These are phyloP conservation scores for Apophysomyces variabilis DNA, from an alignment of 371 early-diverging fungal species.

Conservation along the genomic window DNA sequence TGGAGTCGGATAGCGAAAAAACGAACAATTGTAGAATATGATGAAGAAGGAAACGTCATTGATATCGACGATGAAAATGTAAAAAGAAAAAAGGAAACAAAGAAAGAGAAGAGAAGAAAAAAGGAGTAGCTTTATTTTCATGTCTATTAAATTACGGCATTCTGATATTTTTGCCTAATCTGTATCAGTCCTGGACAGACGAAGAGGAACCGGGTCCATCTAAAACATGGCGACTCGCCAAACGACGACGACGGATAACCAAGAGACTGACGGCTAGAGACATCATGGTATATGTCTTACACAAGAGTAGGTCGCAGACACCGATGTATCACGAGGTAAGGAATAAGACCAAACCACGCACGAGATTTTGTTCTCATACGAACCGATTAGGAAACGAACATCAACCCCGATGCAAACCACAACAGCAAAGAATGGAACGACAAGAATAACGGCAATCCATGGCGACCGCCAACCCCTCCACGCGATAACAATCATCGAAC, in stretches of 20 bases:
- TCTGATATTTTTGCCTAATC: background rate
- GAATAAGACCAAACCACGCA: no score
- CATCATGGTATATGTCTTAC: constrained; percentile 2
- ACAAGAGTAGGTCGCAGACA: background rate
- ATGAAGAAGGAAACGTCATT: background rate
- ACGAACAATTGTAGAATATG: constrained; percentile 1
- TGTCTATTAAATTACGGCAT: background rate
- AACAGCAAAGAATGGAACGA: background rate
- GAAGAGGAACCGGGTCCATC: background rate
- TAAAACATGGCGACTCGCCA: background rate
- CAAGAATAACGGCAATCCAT: background rate
- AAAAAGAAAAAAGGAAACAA: background rate
- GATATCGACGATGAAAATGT: constrained; percentile 3
- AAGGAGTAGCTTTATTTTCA: no score
- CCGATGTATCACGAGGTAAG: background rate
- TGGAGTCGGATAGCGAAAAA: background rate
- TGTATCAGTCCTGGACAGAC: constrained; percentile 9
- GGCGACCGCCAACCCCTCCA: constrained; percentile 8
- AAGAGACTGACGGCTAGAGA: constrained; percentile 1
- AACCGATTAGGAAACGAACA: constrained; percentile 6
- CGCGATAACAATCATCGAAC: background rate
- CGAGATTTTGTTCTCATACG: background rate
- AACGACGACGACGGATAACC: background rate
- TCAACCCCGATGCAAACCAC: background rate
- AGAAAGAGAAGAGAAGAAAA: no score